Percentiles rank a stretch among this genome's conserved stretches.
Conservation (phyloP, 306 rosid species). For the Inga oerstediana region DNA sequence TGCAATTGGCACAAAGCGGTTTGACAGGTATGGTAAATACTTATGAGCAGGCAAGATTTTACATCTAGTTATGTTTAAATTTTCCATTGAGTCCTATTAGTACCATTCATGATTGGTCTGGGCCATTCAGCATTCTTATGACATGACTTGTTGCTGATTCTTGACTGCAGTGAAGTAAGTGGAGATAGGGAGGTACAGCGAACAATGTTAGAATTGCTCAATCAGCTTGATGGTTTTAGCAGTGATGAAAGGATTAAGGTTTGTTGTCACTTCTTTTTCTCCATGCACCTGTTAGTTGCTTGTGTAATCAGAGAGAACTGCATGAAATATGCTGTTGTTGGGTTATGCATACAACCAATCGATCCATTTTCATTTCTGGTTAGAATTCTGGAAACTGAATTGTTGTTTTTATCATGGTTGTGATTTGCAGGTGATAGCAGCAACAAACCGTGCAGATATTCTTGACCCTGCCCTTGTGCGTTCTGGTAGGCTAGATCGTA, state of each 20-base stretch:
- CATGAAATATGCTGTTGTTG: not conserved
- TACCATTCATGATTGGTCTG: not conserved
- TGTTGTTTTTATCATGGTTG: constrained; percentile 22
- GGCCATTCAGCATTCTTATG: constrained; percentile 29
- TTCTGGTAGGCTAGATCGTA: constrained; percentile 97
- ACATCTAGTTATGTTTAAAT: constrained; percentile 7
- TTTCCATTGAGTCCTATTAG: not conserved
- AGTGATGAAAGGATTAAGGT: constrained; percentile 97
- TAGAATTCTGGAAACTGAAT: not conserved
- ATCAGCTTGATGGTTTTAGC: constrained; percentile 96
- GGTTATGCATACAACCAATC: not conserved
- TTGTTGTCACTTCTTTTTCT: constrained; percentile 18
- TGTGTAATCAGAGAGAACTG: not conserved
- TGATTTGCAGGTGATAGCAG: constrained; percentile 84
- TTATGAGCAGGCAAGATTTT: constrained; percentile 1
- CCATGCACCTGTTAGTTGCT: constrained; percentile 3
- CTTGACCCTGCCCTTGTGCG: constrained; percentile 99
- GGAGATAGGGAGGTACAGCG: constrained; percentile 99
- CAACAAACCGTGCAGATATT: constrained; percentile 97
- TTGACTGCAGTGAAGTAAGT: constrained; percentile 74
- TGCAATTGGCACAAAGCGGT: constrained; percentile 96
- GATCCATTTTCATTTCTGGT: not conserved
- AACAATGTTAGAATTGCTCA: constrained; percentile 93
- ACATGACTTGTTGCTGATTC: constrained; percentile 26
- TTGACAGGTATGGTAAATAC: constrained; percentile 71